Evolutionary conservation across 768 basidiomycete species (phyloP).

Genomic region (Xerocomellus dryophilus): DNA sequence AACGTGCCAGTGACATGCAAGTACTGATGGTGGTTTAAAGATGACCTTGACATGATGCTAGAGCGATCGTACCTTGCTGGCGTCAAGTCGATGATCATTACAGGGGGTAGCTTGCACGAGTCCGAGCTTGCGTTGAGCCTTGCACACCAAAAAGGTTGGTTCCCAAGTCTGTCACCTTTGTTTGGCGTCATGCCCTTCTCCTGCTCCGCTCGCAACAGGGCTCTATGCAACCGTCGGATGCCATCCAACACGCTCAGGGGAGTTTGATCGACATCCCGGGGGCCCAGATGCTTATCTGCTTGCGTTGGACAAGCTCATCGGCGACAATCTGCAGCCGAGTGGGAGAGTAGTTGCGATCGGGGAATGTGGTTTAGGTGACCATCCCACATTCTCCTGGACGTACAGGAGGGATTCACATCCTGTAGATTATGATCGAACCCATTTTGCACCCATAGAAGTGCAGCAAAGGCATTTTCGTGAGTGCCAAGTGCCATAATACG

Average conservation of each 20-base stretch:
- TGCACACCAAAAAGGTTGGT: conserved; percentile 53
- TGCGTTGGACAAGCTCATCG: conserved; percentile 55
- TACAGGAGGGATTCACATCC: background rate
- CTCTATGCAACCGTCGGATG: conserved; percentile 75
- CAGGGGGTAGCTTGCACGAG: conserved; percentile 68
- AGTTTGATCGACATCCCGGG: conserved; percentile 56
- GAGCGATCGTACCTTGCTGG: conserved; percentile 55
- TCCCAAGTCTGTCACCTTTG: background rate
- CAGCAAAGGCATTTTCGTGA: conserved; percentile 65
- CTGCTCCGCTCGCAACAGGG: conserved; percentile 32
- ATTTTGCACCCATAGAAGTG: conserved; percentile 55
- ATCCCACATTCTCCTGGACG: background rate
- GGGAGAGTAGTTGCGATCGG: conserved; percentile 71
- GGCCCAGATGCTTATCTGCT: conserved; percentile 62
- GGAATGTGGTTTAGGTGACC: conserved; percentile 72
- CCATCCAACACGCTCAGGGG: conserved; percentile 71
- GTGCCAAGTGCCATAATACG: conserved; percentile 20
- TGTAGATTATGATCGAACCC: conserved; percentile 73
- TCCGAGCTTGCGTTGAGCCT: conserved; percentile 57
- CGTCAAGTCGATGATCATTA: conserved; percentile 70
- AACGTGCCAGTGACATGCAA: too few relatives aligned
- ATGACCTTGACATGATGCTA: conserved; percentile 62
- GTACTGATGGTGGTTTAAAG: conserved; percentile 29
- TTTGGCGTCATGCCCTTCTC: background rate
- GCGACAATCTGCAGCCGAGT: conserved; percentile 43